Evolutionary conservation across 495 filamentous ascomycete genomes (phyloP).

Genomic region (Neurospora discreta): DNA sequence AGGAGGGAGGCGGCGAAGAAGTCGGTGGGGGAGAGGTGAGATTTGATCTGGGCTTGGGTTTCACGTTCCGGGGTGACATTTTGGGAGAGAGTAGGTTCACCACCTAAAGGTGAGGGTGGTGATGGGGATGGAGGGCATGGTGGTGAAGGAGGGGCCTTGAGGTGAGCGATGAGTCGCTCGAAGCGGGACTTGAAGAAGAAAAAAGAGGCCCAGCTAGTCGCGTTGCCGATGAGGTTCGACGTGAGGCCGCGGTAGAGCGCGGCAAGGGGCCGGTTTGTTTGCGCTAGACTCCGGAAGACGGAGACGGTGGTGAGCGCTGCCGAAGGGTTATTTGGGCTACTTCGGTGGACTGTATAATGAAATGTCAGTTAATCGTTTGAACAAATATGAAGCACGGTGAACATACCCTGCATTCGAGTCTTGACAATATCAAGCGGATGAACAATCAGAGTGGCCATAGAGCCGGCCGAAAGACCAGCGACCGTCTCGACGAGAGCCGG

Average conservation of each 20-base stretch:
- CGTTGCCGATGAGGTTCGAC: constrained; percentile 86
- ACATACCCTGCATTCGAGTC: constrained; percentile 78
- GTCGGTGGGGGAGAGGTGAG: constrained; percentile 52
- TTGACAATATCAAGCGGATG: constrained; percentile 93
- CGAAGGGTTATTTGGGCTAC: constrained; percentile 18
- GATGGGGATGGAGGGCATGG: neutral
- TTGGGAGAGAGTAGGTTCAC: neutral
- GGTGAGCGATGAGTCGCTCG: constrained; percentile 25
- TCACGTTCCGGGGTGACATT: neutral
- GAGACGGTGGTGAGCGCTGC: constrained; percentile 28
- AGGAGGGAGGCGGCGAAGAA: constrained; percentile 73
- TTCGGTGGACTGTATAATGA: constrained; percentile 22
- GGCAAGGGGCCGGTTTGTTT: constrained; percentile 35
- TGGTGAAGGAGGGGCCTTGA: constrained; percentile 9
- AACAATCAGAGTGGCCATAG: constrained; percentile 68
- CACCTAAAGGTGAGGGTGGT: neutral
- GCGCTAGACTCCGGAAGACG: constrained; percentile 32
- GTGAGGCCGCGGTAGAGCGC: constrained; percentile 81
- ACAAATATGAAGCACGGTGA: neutral
- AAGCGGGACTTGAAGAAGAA: constrained; percentile 54
- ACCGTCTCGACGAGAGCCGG: constrained; percentile 77
- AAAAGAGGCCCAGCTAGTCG: constrained; percentile 82
- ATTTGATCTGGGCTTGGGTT: neutral
- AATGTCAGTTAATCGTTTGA: too few species aligned
- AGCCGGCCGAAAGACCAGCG: constrained; percentile 81